Evolutionary conservation across 2,329 filamentous ascomycete species (phyloP), one percentile per base, ranked within the genome.

Genomic region (Exophiala viscosa): DNA sequence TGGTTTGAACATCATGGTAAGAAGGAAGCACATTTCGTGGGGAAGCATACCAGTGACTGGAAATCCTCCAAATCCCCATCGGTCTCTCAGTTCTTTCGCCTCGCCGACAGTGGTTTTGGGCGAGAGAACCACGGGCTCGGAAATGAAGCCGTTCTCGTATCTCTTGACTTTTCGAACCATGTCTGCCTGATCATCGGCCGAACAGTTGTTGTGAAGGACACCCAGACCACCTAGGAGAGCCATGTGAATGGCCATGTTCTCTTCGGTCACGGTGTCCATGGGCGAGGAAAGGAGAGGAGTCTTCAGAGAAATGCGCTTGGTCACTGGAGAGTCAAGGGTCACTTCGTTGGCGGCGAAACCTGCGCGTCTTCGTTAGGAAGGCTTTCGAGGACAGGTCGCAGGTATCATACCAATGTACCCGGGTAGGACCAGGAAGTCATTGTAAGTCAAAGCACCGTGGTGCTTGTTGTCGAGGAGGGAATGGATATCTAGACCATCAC

Each of bases 161-260:
- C 93, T 84, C 86, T 99, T 99, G 65, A 99, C 93, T 79, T 96
- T 97, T 73, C 90, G 84, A 63, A 99, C 89, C 93, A 99, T 99
- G 77, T 96, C 91, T 62, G 93, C 93, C 78, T 99, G 93, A 50
- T 89, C 88, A 23, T 97, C 90, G 28, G 91, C 83, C n/a, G 91
- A 93, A 82, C 93, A 99, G 80, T 99, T 99, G 83, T 99, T 93
- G 80, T 99, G 93, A 64, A 99, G 95, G 64, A 99, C 90, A 76
- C 93, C 77, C 3, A 80, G 67, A 50, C 77, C 77, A 64, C 77
- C 76, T 40, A 79, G 71, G 44, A 80, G 70, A 35, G 76, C 76
- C 70, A 80, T 96, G 76, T 96, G 89, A 66, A 99, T 97, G 61
- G 93, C 95, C 95, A 99, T 99, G 72, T 95, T 92, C 76, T 96